Evolutionary conservation across 1,284 basidiomycete species (phyloP), one percentile per base, ranked within the genome.

Genomic region (Irpex sp.): DNA sequence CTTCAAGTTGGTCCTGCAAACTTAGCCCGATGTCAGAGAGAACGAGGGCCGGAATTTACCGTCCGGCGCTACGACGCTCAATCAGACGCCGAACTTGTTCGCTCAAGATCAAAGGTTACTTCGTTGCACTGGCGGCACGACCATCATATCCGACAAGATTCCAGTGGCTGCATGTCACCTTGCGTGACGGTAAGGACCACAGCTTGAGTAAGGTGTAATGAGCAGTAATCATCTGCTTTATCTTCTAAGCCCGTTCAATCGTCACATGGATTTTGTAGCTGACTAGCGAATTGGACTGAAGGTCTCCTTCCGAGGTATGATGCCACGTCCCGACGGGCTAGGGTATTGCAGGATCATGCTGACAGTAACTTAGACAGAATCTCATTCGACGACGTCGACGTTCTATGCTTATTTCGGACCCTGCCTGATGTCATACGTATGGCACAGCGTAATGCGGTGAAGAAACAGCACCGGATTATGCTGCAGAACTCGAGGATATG

Each of bases 41-140:
- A 55, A 17, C 7, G 43, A 62, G 26, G 26, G 26, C 26, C 61
- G 61, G 61, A 62, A 58, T 35, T 53, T 53, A 49, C 53, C 53
- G 53, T 19, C 31, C 53, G 53, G 53, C 53, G 53, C 53, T 21
- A 55, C 53, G 53, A 55, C 31, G 26, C 26, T 50, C 26, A 13
- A 26, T 21, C 9, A 55, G 53, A 21, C 53, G 53, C 26, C 26
- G 26, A 26, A 26, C 26, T 26, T 26, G 26, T 26, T 26, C 26
- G 26, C 26, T 26, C 26, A 21, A 21, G 21, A 21, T 21, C 21
- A 26, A 26, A 26, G 26, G 26, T 26, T 26, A 26, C 26, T 26
- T 26, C 26, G 26, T 26, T 26, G 26, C 39, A 43, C 39, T 43
- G 39, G 11, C 39, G 15, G 8, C 39, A 43, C 39, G 39, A 43